A percentile compares a stretch with the other conserved stretches of the same genome.
Evolutionary conservation across 2,329 filamentous ascomycete genomes (phyloP).

Genomic region (Eutypella sp.): DNA sequence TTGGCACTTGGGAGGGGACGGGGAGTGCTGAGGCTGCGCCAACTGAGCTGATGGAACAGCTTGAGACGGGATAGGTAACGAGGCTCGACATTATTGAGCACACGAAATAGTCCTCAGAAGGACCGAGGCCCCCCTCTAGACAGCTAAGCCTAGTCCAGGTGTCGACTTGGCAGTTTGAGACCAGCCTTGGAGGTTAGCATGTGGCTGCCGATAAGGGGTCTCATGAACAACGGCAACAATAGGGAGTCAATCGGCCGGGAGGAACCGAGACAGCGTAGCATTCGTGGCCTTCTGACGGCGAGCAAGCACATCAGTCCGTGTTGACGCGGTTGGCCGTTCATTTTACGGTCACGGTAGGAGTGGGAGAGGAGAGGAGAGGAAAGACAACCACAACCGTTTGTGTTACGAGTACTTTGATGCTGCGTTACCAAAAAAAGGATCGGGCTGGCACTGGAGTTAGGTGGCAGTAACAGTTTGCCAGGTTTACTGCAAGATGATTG

Average conservation of each 20-base stretch:
- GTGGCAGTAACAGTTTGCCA: background rate
- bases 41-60: background rate
- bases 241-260: background rate
- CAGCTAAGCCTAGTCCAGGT: no score
- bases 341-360: background rate
- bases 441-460: background rate
- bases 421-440: background rate
- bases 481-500: background rate
- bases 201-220: background rate
- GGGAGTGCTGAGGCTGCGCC: background rate
- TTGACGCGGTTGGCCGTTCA: background rate
- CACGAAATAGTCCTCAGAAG: no score
- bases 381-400: no score
- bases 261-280: background rate
- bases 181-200: background rate
- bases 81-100: no score
- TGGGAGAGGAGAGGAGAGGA: background rate
- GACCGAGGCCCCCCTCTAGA: no score
- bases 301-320: background rate
- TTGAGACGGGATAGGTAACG: no score
- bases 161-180: background rate
- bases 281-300: background rate
- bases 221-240: background rate
- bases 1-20: background rate
- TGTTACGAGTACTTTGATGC: no score